Conservation (phyloP, 2,329 filamentous ascomycete genomes). For the Cordyceps cateniannulata region DNA sequence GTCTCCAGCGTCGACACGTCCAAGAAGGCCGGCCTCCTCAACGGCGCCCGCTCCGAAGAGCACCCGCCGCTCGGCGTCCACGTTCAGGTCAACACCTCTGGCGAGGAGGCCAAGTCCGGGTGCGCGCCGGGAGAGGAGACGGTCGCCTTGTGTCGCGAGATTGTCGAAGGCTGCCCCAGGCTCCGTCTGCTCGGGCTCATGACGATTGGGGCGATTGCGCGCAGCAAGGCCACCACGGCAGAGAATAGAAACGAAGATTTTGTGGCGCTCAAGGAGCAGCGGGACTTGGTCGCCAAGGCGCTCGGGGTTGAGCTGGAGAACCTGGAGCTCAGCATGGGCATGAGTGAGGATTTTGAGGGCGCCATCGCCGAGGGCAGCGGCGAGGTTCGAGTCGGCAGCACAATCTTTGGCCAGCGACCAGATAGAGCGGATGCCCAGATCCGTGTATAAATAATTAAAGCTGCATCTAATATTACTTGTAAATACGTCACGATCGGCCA, state of each 20-base stretch:
- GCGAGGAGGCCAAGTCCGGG: slow-evolving; percentile 79
- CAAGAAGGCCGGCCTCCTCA: slow-evolving; percentile 81
- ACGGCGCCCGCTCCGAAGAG: slow-evolving; percentile 59
- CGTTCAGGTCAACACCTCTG: slow-evolving; percentile 93
- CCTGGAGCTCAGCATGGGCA: slow-evolving; percentile 96
- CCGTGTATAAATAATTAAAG: slow-evolving; percentile 29
- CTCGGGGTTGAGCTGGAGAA: slow-evolving; percentile 36
- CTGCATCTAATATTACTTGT: background rate
- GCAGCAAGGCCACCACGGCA: slow-evolving; percentile 64
- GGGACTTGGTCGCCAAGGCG: slow-evolving; percentile 60
- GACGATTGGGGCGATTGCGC: slow-evolving; percentile 94
- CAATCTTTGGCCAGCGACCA: slow-evolving; percentile 83
- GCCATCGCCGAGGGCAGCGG: slow-evolving; percentile 77
- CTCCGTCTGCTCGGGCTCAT: slow-evolving; percentile 77
- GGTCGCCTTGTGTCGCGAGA: slow-evolving; percentile 59
- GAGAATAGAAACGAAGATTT: slow-evolving; percentile 94
- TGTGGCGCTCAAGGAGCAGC: slow-evolving; percentile 56
- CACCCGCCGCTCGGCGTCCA: slow-evolving; percentile 60
- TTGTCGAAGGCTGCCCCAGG: slow-evolving; percentile 64
- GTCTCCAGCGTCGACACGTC: slow-evolving; percentile 82
- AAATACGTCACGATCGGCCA: background rate
- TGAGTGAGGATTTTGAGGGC: slow-evolving; percentile 94
- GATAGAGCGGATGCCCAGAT: slow-evolving; percentile 73
- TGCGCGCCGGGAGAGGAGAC: slow-evolving; percentile 60
- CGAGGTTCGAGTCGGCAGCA: slow-evolving; percentile 88